phyloP scores from a whole-genome alignment of 306 rosid species.

The Cicer arietinum region DNA sequence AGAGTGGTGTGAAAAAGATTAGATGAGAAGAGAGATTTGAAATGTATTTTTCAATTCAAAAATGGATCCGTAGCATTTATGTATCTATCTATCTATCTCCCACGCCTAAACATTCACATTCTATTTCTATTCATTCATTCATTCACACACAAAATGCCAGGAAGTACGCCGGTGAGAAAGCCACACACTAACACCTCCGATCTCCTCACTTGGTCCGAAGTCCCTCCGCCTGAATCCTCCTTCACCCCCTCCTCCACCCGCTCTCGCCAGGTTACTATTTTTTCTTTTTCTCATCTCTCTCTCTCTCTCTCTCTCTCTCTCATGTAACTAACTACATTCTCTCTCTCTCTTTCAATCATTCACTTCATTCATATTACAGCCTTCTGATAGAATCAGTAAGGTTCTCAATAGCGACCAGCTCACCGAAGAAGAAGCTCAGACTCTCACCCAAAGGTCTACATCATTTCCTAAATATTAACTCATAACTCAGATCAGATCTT shows the following conservation, averaged over 20 bases:
- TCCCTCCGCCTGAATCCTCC: conserved; percentile 55
- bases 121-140: not conserved
- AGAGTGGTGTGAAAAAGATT: too few relatives aligned
- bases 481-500: conserved; percentile 43
- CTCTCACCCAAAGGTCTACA: conserved; percentile 54
- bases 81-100: not conserved
- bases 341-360: not conserved
- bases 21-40: not conserved
- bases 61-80: not conserved
- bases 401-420: conserved; percentile 84
- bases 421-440: conserved; percentile 85
- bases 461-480: conserved; percentile 2
- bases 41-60: conserved; percentile 40
- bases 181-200: conserved; percentile 76
- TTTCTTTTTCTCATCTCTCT: too few relatives aligned
- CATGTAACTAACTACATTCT: not conserved
- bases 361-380: conserved; percentile 56
- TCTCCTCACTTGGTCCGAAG: conserved; percentile 90
- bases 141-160: conserved; percentile 50
- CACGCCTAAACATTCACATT: conserved; percentile 16
- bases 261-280: conserved; percentile 45
- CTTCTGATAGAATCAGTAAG: conserved; percentile 86
- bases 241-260: conserved; percentile 53
- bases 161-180: conserved; percentile 62
- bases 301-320: not conserved